Base-by-base conservation (phyloP, 1,284 basidiomycete genomes). In the Sporisorium graminicola region DNA sequence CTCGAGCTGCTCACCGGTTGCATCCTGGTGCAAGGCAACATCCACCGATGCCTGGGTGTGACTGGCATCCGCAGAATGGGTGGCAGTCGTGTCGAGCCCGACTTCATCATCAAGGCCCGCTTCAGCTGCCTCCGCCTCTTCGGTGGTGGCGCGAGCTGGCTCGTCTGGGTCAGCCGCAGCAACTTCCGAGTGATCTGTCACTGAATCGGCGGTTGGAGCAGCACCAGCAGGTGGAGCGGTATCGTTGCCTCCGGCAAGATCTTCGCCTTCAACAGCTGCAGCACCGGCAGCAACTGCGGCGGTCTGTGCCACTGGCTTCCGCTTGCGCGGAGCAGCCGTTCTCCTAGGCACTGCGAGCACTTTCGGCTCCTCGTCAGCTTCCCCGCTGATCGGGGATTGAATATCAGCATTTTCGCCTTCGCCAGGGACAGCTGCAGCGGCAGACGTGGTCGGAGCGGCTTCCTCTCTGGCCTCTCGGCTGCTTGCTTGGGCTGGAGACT, bases 311-410 rank as follows among this genome's bases (percentile, higher is more conserved):
- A 60, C 61, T 13, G 69, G 53, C 43, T 65, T 73, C 74, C 73
- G 80, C 56, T 68, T 73, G 35, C 80, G 65, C 8, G 80, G 80
- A 2, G 80, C 79, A 20, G 78, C 80, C n/a, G 80, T 64, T 35
- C 80, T 51, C 27, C 80, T 64, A 10, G 80, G 80, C 8, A 82
- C 80, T 9, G 79, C 71, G 14, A 82, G 66, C 18, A 80, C 79
- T 57, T 77, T 73, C 4, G 74, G 74, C 52, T 73, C 65, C 9
- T 66, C 65, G 9, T 47, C 27, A 22, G 63, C 47, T 14, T 55
- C 65, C 42, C 24, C 31, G n/a, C 59, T 55, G 22, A 47, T 18
- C 22, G 59, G 59, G 18, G 68, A 65, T 33, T 24, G 44, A 27
- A 50, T 40, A 8, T 52, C 47, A 14, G 22, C 26, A 3, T 54